Base-by-base conservation (phyloP, 192 early-diverging fungal species). In the Linderina pennispora region DNA sequence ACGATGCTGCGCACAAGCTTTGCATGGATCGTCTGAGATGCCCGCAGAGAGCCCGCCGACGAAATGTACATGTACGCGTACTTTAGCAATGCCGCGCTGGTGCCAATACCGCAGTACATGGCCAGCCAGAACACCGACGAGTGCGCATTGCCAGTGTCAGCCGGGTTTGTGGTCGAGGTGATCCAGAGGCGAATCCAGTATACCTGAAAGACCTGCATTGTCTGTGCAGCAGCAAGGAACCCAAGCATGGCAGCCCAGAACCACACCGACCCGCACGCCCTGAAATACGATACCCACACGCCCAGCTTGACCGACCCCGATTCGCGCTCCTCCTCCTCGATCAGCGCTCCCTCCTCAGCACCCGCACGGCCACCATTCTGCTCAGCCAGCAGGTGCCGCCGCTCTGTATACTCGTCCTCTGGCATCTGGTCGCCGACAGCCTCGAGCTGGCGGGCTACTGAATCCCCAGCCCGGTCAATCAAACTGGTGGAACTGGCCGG, bases 261-360 rank as follows among this genome's bases (percentile, higher is more conserved):
- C 32, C 62, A 48, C 34, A 42, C 53, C 23, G 77, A 65, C 16
- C 86, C 86, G 19, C 83, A 77, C 1, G 86, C 81, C 11, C 38
- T 28, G 20, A 85, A 48, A 42, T 96, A 98, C 13, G 77, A 60
- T 28, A 80, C 61, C 77, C 91, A 97, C 9, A 94, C 81, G 8
- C 53, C 50, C 21, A 55, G 62, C 23, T 78, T 69, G 37, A 96
- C 90, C 23, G 65, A 59, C 0, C 94, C 94, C 9, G 72, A 72
- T 5, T 78, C 85, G 39, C 80, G 80, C 50, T 88, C 84, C 62
- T 98, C 95, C 2, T 88, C 86, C 36, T 80, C 57, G 36, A 89
- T 85, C 34, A 95, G 69, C 43, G 85, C 73, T 15, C 76, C 75
- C 43, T 68, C 33, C 47, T 44, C 48, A 19, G 23, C 35, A 58